phyloP scores from a whole-genome alignment of 257 asterid genomes.

The Solanum peruvianum region DNA sequence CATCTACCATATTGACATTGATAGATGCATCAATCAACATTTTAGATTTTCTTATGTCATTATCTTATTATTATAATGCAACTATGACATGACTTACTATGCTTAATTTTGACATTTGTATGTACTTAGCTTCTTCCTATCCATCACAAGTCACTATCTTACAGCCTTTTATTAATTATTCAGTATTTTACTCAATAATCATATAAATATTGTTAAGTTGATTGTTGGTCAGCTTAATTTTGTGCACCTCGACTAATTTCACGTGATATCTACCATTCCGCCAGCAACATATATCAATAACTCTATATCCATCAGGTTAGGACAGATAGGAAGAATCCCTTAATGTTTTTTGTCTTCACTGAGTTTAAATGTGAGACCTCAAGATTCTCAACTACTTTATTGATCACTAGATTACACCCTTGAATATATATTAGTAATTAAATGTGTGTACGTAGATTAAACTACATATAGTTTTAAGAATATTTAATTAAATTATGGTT shows the following conservation, averaged over 20 bases:
- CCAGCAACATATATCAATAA: no score
- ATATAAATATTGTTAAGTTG: background rate
- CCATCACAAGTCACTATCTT: background rate
- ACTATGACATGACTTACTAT: background rate
- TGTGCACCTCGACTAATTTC: no score
- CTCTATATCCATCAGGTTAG: no score
- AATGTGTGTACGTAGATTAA: background rate
- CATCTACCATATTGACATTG: slow-evolving; percentile 92
- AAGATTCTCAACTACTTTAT: no score
- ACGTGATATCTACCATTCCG: no score
- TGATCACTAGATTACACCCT: no score
- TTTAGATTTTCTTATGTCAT: background rate
- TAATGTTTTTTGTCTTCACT: no score
- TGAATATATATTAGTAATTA: background rate
- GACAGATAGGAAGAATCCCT: no score
- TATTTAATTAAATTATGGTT: background rate
- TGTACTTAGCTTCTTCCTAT: background rate
- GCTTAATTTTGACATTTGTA: background rate
- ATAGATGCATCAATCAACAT: slow-evolving; percentile 22
- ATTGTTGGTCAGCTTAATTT: no score
- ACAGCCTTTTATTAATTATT: background rate
- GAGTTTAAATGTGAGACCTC: no score
- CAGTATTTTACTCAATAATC: background rate
- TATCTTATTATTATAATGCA: background rate
- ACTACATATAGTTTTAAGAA: background rate